These are phyloP conservation scores for Mycena rebaudengoi DNA, from an alignment of 768 basidiomycete species.

Conservation along the genomic window DNA sequence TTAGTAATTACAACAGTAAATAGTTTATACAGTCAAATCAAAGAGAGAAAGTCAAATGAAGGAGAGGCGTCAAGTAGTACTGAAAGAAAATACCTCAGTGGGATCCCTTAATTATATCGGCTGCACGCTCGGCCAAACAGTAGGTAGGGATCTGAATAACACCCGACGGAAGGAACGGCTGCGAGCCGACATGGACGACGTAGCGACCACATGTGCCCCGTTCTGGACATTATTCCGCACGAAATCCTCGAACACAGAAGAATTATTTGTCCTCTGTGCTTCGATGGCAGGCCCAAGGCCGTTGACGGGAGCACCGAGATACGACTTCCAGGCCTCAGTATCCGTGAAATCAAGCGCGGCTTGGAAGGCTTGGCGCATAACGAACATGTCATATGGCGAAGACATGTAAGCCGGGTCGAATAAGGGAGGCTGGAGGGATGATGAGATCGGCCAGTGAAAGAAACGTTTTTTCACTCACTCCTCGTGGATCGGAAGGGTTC, in stretches of 20 bases:
- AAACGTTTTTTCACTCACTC: too few species aligned
- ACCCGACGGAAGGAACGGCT: too few species aligned
- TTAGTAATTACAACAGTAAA: too few species aligned
- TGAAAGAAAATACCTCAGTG: too few species aligned
- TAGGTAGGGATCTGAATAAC: too few species aligned
- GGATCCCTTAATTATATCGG: too few species aligned
- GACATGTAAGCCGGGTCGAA: conserved; percentile 59
- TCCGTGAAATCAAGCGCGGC: conserved; percentile 32
- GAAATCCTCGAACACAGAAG: conserved; percentile 28
- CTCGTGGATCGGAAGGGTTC: conserved; percentile 54
- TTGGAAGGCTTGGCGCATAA: conserved; percentile 34
- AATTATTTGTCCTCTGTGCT: conserved; percentile 9
- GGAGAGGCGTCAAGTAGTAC: too few species aligned
- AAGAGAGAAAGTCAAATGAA: too few species aligned
- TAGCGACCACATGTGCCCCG: conserved; percentile 43
- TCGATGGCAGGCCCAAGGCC: not conserved
- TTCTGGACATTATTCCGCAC: conserved; percentile 31
- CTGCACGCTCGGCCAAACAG: too few species aligned
- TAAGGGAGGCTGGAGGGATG: conserved; percentile 48
- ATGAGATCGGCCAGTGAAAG: too few species aligned
- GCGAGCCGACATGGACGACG: conserved; percentile 42
- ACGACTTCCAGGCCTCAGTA: conserved; percentile 37
- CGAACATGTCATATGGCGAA: conserved; percentile 40
- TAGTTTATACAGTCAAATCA: too few species aligned
- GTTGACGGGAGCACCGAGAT: not conserved